A percentile compares a stretch with the other conserved stretches of the same genome.
These are phyloP conservation scores for Phragmites australis DNA, from an alignment of 176 grass and related monocot genomes.

Conservation along the genomic window DNA sequence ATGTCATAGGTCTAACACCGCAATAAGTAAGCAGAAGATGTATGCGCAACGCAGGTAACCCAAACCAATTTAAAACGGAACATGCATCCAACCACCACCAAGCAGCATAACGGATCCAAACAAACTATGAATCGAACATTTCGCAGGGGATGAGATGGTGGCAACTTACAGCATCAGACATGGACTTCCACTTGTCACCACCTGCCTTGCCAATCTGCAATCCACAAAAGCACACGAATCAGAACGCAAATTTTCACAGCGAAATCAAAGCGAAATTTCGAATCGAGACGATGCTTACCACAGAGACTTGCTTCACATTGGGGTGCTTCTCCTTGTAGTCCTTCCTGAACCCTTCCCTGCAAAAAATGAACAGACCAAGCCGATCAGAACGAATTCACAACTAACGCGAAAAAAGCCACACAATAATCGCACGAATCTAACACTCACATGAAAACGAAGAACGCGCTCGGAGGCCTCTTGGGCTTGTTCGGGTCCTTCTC, in stretches of 20 bases:
- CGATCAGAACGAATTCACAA: not conserved
- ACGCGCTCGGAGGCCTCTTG: constrained; percentile 76
- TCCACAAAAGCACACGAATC: not conserved
- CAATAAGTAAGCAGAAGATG: too few relatives aligned
- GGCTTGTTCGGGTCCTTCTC: constrained; percentile 92
- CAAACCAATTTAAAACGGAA: not conserved
- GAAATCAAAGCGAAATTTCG: not conserved
- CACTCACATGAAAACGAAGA: constrained; percentile 91
- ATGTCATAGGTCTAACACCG: not conserved
- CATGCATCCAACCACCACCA: too few relatives aligned
- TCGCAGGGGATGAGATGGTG: not conserved
- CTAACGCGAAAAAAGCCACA: not conserved
- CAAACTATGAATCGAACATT: not conserved
- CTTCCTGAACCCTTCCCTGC: constrained; percentile 89
- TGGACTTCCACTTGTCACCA: constrained; percentile 89
- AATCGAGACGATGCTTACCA: constrained; percentile 42
- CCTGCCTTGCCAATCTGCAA: constrained; percentile 88
- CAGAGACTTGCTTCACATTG: constrained; percentile 68
- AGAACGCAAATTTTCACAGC: not conserved
- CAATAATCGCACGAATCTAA: not conserved
- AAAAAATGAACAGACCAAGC: not conserved
- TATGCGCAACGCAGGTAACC: not conserved
- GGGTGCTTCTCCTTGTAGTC: constrained; percentile 85
- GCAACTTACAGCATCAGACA: constrained; percentile 70
- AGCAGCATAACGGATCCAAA: not conserved